A percentile compares a stretch with the other conserved stretches of the same genome.
Evolutionary conservation across 1,284 basidiomycete genomes (phyloP).

Genomic region (Leucoagaricus sp.): DNA sequence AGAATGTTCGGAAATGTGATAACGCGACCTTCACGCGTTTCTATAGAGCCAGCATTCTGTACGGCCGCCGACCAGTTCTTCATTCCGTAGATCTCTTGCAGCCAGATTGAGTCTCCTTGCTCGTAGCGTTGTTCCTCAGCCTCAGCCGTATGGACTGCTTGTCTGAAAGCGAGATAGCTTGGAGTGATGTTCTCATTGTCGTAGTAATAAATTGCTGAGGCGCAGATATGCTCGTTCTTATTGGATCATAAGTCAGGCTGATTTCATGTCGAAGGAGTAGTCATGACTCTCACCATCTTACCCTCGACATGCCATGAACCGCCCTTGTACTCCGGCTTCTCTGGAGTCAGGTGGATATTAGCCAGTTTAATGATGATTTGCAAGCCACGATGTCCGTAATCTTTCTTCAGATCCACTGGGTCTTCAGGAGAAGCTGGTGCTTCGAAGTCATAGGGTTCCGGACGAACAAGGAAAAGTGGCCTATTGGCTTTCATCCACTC

Average conservation of each 20-base stretch:
- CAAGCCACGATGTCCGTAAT: conserved; percentile 23
- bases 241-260: background rate
- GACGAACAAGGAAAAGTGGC: background rate
- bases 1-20: conserved; percentile 43
- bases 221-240: conserved; percentile 39
- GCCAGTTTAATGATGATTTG: conserved; percentile 53
- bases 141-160: no score
- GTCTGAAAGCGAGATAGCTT: conserved; percentile 28
- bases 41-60: no score
- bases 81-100: no score
- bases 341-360: conserved; percentile 45
- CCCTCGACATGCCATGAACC: conserved; percentile 39
- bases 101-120: no score
- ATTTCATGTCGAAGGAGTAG: background rate
- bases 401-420: conserved; percentile 16
- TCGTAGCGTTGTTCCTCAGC: no score
- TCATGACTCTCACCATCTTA: conserved; percentile 22
- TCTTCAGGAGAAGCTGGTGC: background rate
- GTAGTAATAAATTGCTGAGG: conserved; percentile 40
- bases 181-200: conserved; percentile 27
- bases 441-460: background rate
- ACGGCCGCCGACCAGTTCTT: no score
- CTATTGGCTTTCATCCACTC: conserved; percentile 19
- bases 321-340: conserved; percentile 34
- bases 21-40: conserved; percentile 32